These are phyloP conservation scores for Sclerotinia minor DNA, from an alignment of 2,329 filamentous ascomycete genomes.

Conservation along the genomic window DNA sequence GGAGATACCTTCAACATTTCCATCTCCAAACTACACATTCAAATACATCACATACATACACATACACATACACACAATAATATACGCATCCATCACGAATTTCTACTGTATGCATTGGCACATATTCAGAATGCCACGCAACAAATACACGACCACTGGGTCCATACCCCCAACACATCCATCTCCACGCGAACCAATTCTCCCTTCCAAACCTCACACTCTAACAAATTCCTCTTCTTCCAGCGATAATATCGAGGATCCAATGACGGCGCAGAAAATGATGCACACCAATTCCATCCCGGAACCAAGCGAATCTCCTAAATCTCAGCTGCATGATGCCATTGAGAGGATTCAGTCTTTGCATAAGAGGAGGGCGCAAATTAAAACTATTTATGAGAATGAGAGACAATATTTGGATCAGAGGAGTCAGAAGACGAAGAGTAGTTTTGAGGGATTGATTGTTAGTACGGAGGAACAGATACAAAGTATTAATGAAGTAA, in stretches of 20 bases:
- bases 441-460: slow-evolving; percentile 24
- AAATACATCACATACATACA: neutral
- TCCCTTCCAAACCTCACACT: slow-evolving; percentile 13
- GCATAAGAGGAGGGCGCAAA: slow-evolving; percentile 18
- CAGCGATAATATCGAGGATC: slow-evolving; percentile 19
- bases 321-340: slow-evolving; percentile 22
- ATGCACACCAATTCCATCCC: slow-evolving; percentile 20
- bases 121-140: slow-evolving; percentile 22
- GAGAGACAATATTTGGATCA: slow-evolving; percentile 22
- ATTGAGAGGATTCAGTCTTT: slow-evolving; percentile 24
- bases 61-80: neutral
- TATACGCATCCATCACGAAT: too few species aligned
- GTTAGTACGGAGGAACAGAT: slow-evolving; percentile 26
- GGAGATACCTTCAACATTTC: neutral
- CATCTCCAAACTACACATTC: too few species aligned
- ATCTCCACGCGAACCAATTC: slow-evolving; percentile 13
- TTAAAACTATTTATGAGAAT: slow-evolving; percentile 25
- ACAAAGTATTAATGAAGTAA: slow-evolving; percentile 25
- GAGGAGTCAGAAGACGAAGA: slow-evolving; percentile 25
- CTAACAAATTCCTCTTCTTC: slow-evolving; percentile 10
- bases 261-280: slow-evolving; percentile 16
- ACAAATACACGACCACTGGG: slow-evolving; percentile 9
- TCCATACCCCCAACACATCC: slow-evolving; percentile 5
- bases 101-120: slow-evolving; percentile 12
- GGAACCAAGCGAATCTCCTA: slow-evolving; percentile 19